These are phyloP conservation scores for Tetratostichococcus sp. DNA, from an alignment of 139 green algal genomes.

Conservation along the genomic window DNA sequence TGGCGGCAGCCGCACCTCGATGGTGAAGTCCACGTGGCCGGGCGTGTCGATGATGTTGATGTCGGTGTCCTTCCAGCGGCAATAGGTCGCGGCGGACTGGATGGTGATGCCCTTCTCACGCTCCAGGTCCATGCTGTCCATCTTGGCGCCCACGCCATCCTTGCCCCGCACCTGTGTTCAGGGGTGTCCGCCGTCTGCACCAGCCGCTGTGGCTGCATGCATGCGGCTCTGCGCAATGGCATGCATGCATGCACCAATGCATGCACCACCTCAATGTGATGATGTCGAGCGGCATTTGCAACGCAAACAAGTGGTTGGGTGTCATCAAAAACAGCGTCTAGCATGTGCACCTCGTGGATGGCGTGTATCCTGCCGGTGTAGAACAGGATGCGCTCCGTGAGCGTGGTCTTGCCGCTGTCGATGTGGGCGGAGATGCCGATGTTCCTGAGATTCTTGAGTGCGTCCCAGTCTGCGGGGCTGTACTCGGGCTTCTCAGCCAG, in stretches of 20 bases:
- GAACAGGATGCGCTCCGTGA: constrained; percentile 97
- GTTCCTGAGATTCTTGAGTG: constrained; percentile 70
- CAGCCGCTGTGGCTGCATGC: too few relatives aligned
- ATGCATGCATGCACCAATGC: too few relatives aligned
- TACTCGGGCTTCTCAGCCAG: background rate
- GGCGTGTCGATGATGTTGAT: constrained; percentile 99
- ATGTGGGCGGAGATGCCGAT: constrained; percentile 99
- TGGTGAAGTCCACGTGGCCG: constrained; percentile 98
- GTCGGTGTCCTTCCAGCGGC: constrained; percentile 85
- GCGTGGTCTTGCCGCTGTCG: constrained; percentile 97
- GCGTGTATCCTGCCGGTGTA: constrained; percentile 95
- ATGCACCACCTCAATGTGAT: too few relatives aligned
- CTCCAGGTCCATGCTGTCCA: constrained; percentile 99
- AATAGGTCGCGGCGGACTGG: constrained; percentile 90
- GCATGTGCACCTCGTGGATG: constrained; percentile 99
- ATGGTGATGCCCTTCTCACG: constrained; percentile 99
- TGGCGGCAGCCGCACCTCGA: constrained; percentile 63
- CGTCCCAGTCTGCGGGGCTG: background rate
- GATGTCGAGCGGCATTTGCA: too few relatives aligned
- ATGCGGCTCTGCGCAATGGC: too few relatives aligned
- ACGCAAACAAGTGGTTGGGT: too few relatives aligned
- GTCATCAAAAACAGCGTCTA: too few relatives aligned
- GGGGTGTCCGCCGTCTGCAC: too few relatives aligned
- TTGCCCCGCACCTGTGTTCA: constrained; percentile 80
- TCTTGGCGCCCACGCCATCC: constrained; percentile 97